A percentile compares a stretch with the other conserved stretches of the same genome.
phyloP scores from a whole-genome alignment of 2,329 filamentous ascomycete genomes.

The Bimuria novae-zelandiae region DNA sequence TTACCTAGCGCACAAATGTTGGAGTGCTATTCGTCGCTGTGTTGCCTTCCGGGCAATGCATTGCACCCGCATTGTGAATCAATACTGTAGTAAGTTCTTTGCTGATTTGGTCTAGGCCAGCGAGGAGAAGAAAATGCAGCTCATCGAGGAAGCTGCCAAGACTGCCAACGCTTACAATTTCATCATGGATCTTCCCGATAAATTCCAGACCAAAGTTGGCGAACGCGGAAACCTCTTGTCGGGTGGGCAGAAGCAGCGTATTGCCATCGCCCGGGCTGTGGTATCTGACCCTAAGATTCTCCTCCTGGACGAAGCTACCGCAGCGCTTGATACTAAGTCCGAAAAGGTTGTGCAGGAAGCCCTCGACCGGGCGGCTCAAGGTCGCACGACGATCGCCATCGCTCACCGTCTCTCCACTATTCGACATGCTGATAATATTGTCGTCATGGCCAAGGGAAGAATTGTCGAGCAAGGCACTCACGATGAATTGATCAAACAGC shows the following conservation, averaged over 20 bases:
- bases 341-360: conserved; percentile 94
- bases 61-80: not conserved
- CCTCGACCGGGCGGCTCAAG: conserved; percentile 80
- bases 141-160: conserved; percentile 80
- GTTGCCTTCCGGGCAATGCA: too few species aligned
- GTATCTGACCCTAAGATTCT: conserved; percentile 91
- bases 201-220: conserved; percentile 93
- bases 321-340: conserved; percentile 89
- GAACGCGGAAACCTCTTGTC: conserved; percentile 91
- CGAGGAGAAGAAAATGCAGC: conserved; percentile 69
- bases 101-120: conserved; percentile 30
- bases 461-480: conserved; percentile 94
- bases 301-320: conserved; percentile 92
- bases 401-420: conserved; percentile 95
- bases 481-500: conserved; percentile 71
- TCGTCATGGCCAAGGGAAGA: conserved; percentile 83
- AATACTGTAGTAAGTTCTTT: not conserved
- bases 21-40: too few species aligned
- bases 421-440: conserved; percentile 91
- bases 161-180: conserved; percentile 97
- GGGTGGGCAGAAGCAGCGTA: conserved; percentile 95
- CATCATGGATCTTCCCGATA: conserved; percentile 77
- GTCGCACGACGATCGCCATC: conserved; percentile 93
- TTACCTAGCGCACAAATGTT: too few species aligned
- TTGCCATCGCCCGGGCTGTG: conserved; percentile 88